A percentile compares a stretch with the other conserved stretches of the same genome.
Evolutionary conservation across 2,329 filamentous ascomycete genomes (phyloP).

Genomic region (Stemphylium beticola): DNA sequence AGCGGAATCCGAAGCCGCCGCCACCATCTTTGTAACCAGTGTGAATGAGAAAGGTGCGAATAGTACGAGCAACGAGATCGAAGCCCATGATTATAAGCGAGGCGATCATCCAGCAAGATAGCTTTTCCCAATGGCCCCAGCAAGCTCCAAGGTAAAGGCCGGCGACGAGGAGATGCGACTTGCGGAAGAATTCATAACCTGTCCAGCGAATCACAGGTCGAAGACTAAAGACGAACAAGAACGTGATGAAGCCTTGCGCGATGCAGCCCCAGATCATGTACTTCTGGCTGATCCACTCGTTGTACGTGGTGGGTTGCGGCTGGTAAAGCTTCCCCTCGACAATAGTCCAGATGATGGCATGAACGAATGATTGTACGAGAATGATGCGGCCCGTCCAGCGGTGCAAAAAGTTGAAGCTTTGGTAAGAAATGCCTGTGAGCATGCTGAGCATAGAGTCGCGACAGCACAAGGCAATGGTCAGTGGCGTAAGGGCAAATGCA

Average conservation of each 20-base stretch:
- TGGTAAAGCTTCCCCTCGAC: slow-evolving; percentile 13
- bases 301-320: slow-evolving; percentile 7
- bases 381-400: slow-evolving; percentile 14
- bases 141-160: slow-evolving; percentile 9
- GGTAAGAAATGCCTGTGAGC: slow-evolving; percentile 9
- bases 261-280: slow-evolving; percentile 12
- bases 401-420: slow-evolving; percentile 13
- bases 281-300: slow-evolving; percentile 7
- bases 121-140: slow-evolving; percentile 10
- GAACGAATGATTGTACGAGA: slow-evolving; percentile 7
- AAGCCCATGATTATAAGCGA: slow-evolving; percentile 7
- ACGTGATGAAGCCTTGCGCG: slow-evolving; percentile 8
- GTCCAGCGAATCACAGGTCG: slow-evolving; percentile 14
- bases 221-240: slow-evolving; percentile 11
- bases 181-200: slow-evolving; percentile 12
- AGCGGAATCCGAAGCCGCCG: slow-evolving; percentile 7
- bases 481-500: slow-evolving; percentile 7
- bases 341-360: slow-evolving; percentile 10
- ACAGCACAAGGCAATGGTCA: slow-evolving; percentile 10
- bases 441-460: slow-evolving; percentile 13
- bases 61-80: slow-evolving; percentile 3
- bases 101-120: slow-evolving; percentile 11
- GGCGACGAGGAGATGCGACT: slow-evolving; percentile 10
- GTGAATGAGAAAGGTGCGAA: slow-evolving; percentile 9
- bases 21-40: slow-evolving; percentile 2